phyloP scores from a whole-genome alignment of 2,329 filamentous ascomycete species.

The Claviceps sp. region DNA sequence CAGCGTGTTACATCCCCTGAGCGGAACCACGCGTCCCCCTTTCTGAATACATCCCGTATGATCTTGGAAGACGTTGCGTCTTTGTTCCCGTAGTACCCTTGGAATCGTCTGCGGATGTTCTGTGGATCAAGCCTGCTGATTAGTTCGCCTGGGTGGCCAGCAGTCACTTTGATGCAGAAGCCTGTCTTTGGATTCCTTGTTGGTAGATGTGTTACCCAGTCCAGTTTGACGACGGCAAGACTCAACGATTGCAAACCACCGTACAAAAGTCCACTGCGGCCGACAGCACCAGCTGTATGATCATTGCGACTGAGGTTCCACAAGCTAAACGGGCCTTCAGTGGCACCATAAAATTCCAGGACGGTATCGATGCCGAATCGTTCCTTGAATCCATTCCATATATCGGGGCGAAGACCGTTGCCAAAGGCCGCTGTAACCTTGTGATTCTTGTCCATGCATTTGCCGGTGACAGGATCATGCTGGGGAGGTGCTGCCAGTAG shows the following conservation, averaged over 20 bases:
- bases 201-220: conserved; percentile 56
- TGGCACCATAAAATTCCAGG: conserved; percentile 70
- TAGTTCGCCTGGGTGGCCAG: conserved; percentile 60
- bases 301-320: conserved; percentile 66
- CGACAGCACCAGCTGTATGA: conserved; percentile 64
- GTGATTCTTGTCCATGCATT: conserved; percentile 59
- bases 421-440: conserved; percentile 64
- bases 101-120: conserved; percentile 53
- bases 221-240: conserved; percentile 52
- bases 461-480: conserved; percentile 47
- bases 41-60: conserved; percentile 55
- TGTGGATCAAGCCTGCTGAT: conserved; percentile 55
- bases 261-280: conserved; percentile 53
- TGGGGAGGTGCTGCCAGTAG: conserved; percentile 55
- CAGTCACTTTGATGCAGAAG: conserved; percentile 45
- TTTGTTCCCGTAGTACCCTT: conserved; percentile 69
- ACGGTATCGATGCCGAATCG: conserved; percentile 64
- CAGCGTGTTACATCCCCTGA: conserved; percentile 70
- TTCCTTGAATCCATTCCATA: conserved; percentile 73
- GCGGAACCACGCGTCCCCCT: conserved; percentile 72
- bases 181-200: conserved; percentile 55
- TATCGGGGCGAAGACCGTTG: conserved; percentile 73
- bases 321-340: conserved; percentile 54
- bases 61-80: conserved; percentile 62
- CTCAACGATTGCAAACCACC: conserved; percentile 36